phyloP scores from a whole-genome alignment of 441 rosid genomes.

The Manihot esculenta region DNA sequence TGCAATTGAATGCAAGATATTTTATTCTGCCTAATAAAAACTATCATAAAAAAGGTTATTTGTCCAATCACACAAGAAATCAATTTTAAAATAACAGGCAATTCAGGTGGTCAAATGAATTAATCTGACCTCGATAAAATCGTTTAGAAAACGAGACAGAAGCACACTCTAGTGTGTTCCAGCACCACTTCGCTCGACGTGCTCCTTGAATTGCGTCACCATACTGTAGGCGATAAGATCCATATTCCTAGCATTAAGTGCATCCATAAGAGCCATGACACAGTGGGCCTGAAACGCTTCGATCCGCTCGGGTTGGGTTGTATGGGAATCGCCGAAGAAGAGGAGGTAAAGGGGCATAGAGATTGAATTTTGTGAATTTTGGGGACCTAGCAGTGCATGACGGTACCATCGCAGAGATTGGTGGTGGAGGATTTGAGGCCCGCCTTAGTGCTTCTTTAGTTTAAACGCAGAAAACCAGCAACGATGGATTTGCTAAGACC shows the following conservation, averaged over 20 bases:
- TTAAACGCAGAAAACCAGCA: too few relatives aligned
- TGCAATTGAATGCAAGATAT: too few relatives aligned
- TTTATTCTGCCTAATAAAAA: too few relatives aligned
- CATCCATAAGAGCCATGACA: slow-evolving; percentile 50
- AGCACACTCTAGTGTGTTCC: slow-evolving; percentile 61
- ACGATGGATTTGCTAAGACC: too few relatives aligned
- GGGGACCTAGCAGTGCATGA: too few relatives aligned
- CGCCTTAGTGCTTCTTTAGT: slow-evolving; percentile 39
- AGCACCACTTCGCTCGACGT: slow-evolving; percentile 51
- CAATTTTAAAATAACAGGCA: too few relatives aligned
- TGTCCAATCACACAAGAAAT: not conserved
- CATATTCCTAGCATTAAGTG: slow-evolving; percentile 41
- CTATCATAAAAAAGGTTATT: too few relatives aligned
- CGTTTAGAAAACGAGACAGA: slow-evolving; percentile 59
- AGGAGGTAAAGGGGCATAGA: slow-evolving; percentile 76
- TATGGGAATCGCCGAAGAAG: slow-evolving; percentile 79
- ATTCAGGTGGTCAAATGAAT: not conserved
- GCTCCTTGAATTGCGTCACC: slow-evolving; percentile 66
- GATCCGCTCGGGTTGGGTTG: slow-evolving; percentile 58
- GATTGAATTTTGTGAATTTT: slow-evolving; percentile 55
- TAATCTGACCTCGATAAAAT: too few relatives aligned
- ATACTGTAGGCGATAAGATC: slow-evolving; percentile 55
- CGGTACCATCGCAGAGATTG: too few relatives aligned
- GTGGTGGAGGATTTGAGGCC: slow-evolving; percentile 63
- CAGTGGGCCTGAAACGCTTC: slow-evolving; percentile 74